phyloP scores from a whole-genome alignment of 257 asterid genomes.

The Misopates orontium region DNA sequence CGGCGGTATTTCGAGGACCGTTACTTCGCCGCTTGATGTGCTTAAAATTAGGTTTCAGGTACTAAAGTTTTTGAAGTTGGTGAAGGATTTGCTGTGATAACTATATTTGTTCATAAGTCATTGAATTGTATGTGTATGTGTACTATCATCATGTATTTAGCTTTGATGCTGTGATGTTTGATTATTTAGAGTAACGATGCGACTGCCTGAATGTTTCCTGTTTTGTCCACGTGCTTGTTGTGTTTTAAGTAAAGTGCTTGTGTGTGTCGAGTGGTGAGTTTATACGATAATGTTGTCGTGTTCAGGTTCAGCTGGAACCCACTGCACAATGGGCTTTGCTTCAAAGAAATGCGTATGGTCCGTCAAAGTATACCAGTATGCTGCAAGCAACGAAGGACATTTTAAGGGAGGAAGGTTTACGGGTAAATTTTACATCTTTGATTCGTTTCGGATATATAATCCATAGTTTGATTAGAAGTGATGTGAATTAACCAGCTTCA shows the following conservation, averaged over 20 bases:
- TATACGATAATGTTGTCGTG: slow-evolving; percentile 16
- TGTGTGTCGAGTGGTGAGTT: slow-evolving; percentile 16
- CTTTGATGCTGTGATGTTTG: too few species aligned
- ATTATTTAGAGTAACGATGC: too few species aligned
- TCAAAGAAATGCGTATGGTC: slow-evolving; percentile 46
- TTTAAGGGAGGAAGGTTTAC: slow-evolving; percentile 88
- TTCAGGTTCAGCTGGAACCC: slow-evolving; percentile 95
- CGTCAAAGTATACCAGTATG: slow-evolving; percentile 82
- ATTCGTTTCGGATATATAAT: not conserved
- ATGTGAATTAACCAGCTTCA: too few species aligned
- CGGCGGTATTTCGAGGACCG: slow-evolving; percentile 77
- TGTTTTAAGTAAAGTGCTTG: not conserved
- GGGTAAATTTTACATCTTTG: slow-evolving; percentile 45
- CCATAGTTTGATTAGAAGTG: not conserved
- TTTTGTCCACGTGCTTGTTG: not conserved
- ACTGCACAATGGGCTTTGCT: slow-evolving; percentile 81
- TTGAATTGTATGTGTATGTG: too few species aligned
- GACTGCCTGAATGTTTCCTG: not conserved
- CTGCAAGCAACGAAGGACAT: slow-evolving; percentile 90
- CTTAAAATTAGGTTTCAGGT: slow-evolving; percentile 98
- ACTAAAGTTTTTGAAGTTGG: not conserved
- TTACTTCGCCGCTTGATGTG: slow-evolving; percentile 94
- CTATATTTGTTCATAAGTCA: too few species aligned
- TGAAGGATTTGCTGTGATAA: not conserved
- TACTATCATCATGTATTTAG: too few species aligned